Evolutionary conservation across 202 grass and related monocot genomes (phyloP).

Genomic region (Zizania palustris): DNA sequence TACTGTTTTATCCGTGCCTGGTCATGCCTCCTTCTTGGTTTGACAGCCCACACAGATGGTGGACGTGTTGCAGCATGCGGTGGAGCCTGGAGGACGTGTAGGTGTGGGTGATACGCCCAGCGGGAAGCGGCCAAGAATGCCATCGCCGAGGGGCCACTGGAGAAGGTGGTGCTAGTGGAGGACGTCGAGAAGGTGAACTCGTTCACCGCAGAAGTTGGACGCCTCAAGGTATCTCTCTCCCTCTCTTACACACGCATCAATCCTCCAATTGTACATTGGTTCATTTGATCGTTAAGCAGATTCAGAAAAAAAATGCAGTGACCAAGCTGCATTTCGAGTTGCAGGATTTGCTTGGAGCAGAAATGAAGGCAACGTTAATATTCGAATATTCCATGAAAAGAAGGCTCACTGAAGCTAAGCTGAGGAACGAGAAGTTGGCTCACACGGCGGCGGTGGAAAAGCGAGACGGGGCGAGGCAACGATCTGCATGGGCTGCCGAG

Average conservation of each 20-base stretch:
- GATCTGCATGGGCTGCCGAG: no score
- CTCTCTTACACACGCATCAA: not conserved
- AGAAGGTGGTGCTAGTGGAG: conserved; percentile 55
- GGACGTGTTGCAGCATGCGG: conserved; percentile 70
- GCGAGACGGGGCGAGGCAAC: no score
- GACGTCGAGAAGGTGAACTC: conserved; percentile 57
- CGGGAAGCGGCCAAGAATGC: conserved; percentile 55
- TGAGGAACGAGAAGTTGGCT: conserved; percentile 57
- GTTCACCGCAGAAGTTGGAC: conserved; percentile 45
- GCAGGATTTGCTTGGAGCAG: conserved; percentile 58
- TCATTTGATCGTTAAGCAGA: not conserved
- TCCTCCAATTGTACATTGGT: conserved; percentile 26
- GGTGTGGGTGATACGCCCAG: conserved; percentile 38
- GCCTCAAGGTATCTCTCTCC: conserved; percentile 54
- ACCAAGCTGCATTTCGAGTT: not conserved
- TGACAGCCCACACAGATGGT: conserved; percentile 32
- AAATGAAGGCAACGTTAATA: conserved; percentile 54
- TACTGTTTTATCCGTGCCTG: no score
- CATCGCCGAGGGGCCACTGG: conserved; percentile 42
- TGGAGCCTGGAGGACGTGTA: conserved; percentile 60
- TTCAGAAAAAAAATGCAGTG: not conserved
- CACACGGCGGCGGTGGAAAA: no score
- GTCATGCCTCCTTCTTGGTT: no score
- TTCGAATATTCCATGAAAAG: conserved; percentile 24
- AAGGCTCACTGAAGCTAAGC: conserved; percentile 52